A percentile compares a stretch with the other conserved stretches of the same genome.
Evolutionary conservation across 495 filamentous ascomycete genomes (phyloP).

Genomic region (Bombardia bombarda): DNA sequence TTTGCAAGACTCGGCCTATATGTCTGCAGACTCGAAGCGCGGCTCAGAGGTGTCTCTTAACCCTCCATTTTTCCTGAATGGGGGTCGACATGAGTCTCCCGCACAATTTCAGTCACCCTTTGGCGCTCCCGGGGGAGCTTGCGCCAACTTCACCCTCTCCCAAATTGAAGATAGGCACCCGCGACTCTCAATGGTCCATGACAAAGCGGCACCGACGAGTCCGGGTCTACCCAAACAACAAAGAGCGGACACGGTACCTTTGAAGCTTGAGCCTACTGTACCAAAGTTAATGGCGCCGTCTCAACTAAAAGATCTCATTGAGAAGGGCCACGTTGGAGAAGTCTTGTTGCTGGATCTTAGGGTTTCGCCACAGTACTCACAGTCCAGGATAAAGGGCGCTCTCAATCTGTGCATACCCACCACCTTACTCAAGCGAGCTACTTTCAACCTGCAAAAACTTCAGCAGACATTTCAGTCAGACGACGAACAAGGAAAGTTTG

Average conservation of each 20-base stretch:
- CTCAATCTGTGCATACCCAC: slow-evolving; percentile 94
- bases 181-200: slow-evolving; percentile 39
- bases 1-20: slow-evolving; percentile 37
- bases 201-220: slow-evolving; percentile 20
- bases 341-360: slow-evolving; percentile 81
- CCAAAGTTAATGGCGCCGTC: slow-evolving; percentile 54
- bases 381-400: slow-evolving; percentile 65
- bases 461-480: slow-evolving; percentile 78
- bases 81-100: slow-evolving; percentile 29
- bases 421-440: slow-evolving; percentile 81
- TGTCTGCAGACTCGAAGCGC: slow-evolving; percentile 39
- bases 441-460: slow-evolving; percentile 86
- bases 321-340: slow-evolving; percentile 41
- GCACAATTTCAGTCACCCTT: slow-evolving; percentile 29
- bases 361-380: slow-evolving; percentile 72
- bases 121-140: slow-evolving; percentile 16
- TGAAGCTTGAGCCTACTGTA: slow-evolving; percentile 33
- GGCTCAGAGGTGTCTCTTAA: slow-evolving; percentile 36
- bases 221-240: slow-evolving; percentile 3
- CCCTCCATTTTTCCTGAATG: slow-evolving; percentile 23
- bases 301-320: slow-evolving; percentile 60
- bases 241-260: slow-evolving; percentile 52
- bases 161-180: slow-evolving; percentile 41
- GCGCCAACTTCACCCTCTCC: slow-evolving; percentile 25
- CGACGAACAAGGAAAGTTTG: slow-evolving; percentile 64